Base-by-base conservation (phyloP, 1,284 basidiomycete species). In the Marasmius oreades region DNA sequence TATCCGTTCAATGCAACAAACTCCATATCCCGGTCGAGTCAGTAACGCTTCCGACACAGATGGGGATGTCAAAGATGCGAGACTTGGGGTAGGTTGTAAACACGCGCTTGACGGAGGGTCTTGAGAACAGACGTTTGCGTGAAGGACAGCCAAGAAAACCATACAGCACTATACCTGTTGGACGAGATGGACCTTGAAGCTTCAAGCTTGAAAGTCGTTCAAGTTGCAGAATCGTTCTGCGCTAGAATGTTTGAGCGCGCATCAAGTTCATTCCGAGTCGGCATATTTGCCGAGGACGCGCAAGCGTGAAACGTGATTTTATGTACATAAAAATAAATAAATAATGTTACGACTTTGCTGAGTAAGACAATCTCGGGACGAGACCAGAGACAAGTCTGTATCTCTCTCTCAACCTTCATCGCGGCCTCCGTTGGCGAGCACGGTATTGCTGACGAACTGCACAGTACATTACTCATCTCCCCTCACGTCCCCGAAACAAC, bases 401-500 rank as follows among this genome's bases (percentile, higher is more conserved):
- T 50, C 28, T 26, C 47, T 50, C 47, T 50, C 28, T 16, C 47
- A 26, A 18, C 31, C 45, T 14, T 46, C 47, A 50, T 50, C 47
- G 47, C 20, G n/a, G 47, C 24, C 47, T 50, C 26, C 47, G 47
- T 50, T 26, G 20, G 47, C 47, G 47, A 50, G 47, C 47, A 20
- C 47, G 47, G 28, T 20, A 11, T 14, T 33, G 12, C 47, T 33
- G 47, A 28, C 47, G 47, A 50, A 26, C 28, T 31, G 23, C 26
- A 12, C 6, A 50, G 26, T 31, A 31, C 11, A 26, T 26, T 33
- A 26, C 31, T 42, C 34, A 58, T 47, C 33, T 48, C 53, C 45
- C 26, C 53, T 53, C 45, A 53, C 44, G 44, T 39, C 28, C n/a
- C 37, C 52, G 42, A 46, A 44, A 45, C 58, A 51, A 51, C 57